A percentile compares a stretch with the other conserved stretches of the same genome.
These are phyloP conservation scores for Schizothecium vesticola DNA, from an alignment of 495 filamentous ascomycete genomes.

Conservation along the genomic window DNA sequence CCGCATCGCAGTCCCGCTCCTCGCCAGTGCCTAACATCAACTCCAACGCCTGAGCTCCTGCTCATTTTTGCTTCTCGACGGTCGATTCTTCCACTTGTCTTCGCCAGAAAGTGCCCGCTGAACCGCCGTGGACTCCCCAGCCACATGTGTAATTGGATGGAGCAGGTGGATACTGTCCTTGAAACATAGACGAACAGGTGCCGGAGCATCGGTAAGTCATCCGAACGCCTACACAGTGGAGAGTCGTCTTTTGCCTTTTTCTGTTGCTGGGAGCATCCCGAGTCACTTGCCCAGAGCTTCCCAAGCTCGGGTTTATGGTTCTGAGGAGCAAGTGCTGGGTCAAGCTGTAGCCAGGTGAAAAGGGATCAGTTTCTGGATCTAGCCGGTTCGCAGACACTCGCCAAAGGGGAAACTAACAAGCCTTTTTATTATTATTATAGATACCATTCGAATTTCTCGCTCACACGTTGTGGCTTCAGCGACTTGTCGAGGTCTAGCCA, in stretches of 20 bases:
- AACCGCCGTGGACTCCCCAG: neutral
- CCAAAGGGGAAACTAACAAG: neutral
- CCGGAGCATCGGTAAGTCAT: constrained; percentile 3
- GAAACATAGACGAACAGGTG: constrained; percentile 9
- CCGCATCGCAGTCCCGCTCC: constrained; percentile 18
- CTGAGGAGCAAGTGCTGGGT: neutral
- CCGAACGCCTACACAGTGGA: neutral
- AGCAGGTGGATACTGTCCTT: constrained; percentile 12
- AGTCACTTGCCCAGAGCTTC: neutral
- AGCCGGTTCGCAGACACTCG: neutral
- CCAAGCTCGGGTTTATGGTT: neutral
- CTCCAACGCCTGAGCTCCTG: neutral
- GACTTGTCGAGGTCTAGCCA: neutral
- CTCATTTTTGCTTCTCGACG: neutral
- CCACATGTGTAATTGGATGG: constrained; percentile 8
- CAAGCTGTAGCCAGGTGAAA: neutral
- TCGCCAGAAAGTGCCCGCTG: neutral
- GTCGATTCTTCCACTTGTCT: neutral
- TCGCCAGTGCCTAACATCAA: neutral
- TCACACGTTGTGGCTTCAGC: neutral
- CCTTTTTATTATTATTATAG: neutral
- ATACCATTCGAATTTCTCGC: neutral
- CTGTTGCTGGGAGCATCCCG: neutral
- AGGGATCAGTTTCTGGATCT: neutral
- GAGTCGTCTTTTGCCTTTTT: neutral